Evolutionary conservation across 306 rosid genomes (phyloP), one percentile per base, ranked within the genome.

Genomic region (Neltuma alba): DNA sequence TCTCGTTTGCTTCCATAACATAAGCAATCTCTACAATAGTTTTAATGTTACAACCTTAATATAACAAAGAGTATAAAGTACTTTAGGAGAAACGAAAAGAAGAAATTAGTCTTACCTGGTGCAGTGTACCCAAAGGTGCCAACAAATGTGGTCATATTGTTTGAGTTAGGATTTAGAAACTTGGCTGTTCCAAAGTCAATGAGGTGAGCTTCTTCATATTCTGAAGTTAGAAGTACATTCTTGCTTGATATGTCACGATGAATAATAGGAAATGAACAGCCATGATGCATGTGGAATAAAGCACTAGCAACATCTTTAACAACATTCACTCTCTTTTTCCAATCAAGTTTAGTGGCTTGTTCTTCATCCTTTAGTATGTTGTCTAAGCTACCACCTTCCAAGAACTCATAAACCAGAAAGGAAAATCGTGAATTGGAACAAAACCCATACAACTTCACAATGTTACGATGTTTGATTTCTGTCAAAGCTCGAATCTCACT

Each of bases 101-200:
- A 14, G 15, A 45, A 45, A 33, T 33, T 45, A 18, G 33, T 27
- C 64, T 27, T 3, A 75, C 76, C 72, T 75, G 66, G 84, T 55
- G 76, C 76, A 16, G 69, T 52, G 44, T 58, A 81, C 2, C 84
- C 76, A 12, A 67, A 67, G 18, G 76, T 81, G 15, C 76, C 72
- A 5, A 14, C 70, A 66, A 80, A 75, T 80, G 79, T 54, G 27
- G 61, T 54, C 28, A n/a, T 54, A 8, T 54, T 54, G 28, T 20
- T 54, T 54, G 61, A 54, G 30, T 54, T 1, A 54, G 30, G 61
- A 9, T 54, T 54, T 13, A 54, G 21, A 54, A 54, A 54, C 61
- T 54, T 58, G 0, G 61, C 28, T 21, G 61, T 54, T 54, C 30
- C 30, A 9, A 54, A 54, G 61, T 54, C 61, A 54, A 9, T 54